Percentiles rank a stretch among this genome's conserved stretches.
Conservation (phyloP, 176 grass and related monocot genomes). For the Ananas comosus region DNA sequence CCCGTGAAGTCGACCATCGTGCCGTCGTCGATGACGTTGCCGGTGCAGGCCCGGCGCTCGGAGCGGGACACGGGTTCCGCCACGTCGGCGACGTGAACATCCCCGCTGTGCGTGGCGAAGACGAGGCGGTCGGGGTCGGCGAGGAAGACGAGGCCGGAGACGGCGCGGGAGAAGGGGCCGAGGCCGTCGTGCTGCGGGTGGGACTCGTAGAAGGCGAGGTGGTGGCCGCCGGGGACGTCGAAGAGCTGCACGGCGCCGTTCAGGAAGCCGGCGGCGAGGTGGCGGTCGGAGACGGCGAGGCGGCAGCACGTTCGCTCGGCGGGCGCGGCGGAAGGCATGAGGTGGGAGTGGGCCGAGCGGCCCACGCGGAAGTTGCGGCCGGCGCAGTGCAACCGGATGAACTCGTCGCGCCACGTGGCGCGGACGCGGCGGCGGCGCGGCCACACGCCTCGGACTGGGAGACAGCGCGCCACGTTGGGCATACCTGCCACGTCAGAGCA, state of each 20-base stretch:
- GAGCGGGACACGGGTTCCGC: neutral
- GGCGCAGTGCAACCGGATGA: constrained; percentile 24
- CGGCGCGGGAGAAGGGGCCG: constrained; percentile 24
- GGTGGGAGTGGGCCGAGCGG: constrained; percentile 22
- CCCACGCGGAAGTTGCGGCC: constrained; percentile 24
- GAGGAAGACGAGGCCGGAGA: constrained; percentile 30
- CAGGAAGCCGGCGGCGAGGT: constrained; percentile 26
- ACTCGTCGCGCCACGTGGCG: constrained; percentile 29
- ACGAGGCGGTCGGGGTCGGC: constrained; percentile 15
- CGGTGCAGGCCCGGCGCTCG: constrained; percentile 1
- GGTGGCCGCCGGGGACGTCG: constrained; percentile 10
- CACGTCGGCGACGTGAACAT: constrained; percentile 20
- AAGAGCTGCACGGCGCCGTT: constrained; percentile 30
- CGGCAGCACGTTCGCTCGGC: constrained; percentile 22
- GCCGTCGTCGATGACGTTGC: constrained; percentile 29
- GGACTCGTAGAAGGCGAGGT: constrained; percentile 10
- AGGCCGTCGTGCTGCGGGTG: constrained; percentile 25
- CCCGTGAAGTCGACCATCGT: constrained; percentile 30
- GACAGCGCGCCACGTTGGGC: constrained; percentile 22
- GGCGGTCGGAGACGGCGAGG: constrained; percentile 19
- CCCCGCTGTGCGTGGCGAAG: constrained; percentile 20
- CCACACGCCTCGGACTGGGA: constrained; percentile 34
- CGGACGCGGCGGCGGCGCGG: neutral
- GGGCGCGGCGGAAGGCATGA: constrained; percentile 2
- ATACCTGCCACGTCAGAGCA: constrained; percentile 15